Evolutionary conservation across 257 asterid species (phyloP).

Genomic region (Nicotiana attenuata): DNA sequence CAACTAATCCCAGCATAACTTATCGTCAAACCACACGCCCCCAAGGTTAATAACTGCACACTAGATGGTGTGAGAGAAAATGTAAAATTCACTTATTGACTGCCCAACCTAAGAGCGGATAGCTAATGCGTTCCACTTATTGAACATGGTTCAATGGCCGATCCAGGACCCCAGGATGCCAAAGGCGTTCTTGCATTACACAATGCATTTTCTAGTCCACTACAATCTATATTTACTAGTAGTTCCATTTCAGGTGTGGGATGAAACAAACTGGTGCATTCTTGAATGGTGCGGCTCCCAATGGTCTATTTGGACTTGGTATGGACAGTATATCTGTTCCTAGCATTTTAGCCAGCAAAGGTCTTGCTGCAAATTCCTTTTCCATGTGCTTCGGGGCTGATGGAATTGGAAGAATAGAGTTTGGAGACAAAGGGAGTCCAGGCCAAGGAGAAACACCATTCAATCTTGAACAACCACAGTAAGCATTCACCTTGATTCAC

Average conservation of each 20-base stretch:
- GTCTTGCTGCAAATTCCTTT: constrained; percentile 76
- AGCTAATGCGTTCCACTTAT: neutral
- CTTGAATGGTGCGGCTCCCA: constrained; percentile 73
- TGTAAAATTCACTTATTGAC: too few species aligned
- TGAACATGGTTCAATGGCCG: neutral
- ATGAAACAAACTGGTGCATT: constrained; percentile 79
- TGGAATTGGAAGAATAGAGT: constrained; percentile 75
- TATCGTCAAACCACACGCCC: too few species aligned
- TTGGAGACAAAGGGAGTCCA: constrained; percentile 76
- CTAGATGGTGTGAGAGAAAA: neutral
- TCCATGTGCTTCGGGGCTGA: constrained; percentile 87
- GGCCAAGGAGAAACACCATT: constrained; percentile 62
- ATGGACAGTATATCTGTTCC: constrained; percentile 66
- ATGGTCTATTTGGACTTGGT: constrained; percentile 92
- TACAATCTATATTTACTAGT: neutral
- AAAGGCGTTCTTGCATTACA: neutral
- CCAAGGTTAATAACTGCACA: neutral
- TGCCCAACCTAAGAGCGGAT: neutral
- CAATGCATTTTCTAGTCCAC: neutral
- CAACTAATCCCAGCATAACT: too few species aligned
- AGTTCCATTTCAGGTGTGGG: constrained; percentile 67
- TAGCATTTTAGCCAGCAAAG: constrained; percentile 62
- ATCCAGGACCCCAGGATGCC: neutral
- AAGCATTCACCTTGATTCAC: constrained; percentile 18
- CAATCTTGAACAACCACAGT: constrained; percentile 52